A percentile compares a stretch with the other conserved stretches of the same genome.
Conservation (phyloP, 2,329 filamentous ascomycete species). For the Aspergillus nomiae region DNA sequence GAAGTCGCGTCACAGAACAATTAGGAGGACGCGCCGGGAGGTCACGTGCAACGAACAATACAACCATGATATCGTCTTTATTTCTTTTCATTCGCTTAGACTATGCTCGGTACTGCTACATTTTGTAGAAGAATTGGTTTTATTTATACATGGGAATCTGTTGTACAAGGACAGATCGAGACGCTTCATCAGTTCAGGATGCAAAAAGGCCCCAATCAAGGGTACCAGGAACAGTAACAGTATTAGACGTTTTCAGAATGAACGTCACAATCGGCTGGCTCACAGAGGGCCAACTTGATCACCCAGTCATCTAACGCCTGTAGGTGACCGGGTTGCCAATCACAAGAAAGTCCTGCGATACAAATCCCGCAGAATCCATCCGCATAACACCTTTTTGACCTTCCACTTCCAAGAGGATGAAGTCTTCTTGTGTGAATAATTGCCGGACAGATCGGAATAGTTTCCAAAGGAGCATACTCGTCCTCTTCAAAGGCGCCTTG, state of each 20-base stretch:
- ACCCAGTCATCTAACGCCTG: conserved; percentile 9
- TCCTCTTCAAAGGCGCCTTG: conserved; percentile 33
- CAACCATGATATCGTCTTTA: neutral
- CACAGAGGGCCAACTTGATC: neutral
- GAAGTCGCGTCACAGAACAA: conserved; percentile 21
- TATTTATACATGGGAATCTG: conserved; percentile 15
- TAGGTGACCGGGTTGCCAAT: conserved; percentile 32
- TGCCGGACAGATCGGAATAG: conserved; percentile 39
- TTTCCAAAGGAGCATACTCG: conserved; percentile 34
- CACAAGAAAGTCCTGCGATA: conserved; percentile 37
- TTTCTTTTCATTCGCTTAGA: neutral
- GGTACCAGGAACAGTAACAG: conserved; percentile 1
- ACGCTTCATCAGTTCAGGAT: neutral
- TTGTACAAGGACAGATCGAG: neutral
- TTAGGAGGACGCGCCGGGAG: conserved; percentile 26
- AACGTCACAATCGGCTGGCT: neutral
- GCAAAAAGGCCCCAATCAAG: neutral
- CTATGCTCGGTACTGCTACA: neutral
- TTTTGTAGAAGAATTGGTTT: neutral
- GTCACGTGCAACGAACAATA: conserved; percentile 26
- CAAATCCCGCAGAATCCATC: conserved; percentile 40
- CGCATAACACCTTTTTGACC: conserved; percentile 38
- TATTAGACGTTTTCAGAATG: conserved; percentile 19
- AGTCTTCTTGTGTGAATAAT: conserved; percentile 43
- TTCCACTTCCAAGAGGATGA: conserved; percentile 41